Base-by-base conservation (phyloP, 371 early-diverging fungal species). In the Apophysomyces trapeziformis region DNA sequence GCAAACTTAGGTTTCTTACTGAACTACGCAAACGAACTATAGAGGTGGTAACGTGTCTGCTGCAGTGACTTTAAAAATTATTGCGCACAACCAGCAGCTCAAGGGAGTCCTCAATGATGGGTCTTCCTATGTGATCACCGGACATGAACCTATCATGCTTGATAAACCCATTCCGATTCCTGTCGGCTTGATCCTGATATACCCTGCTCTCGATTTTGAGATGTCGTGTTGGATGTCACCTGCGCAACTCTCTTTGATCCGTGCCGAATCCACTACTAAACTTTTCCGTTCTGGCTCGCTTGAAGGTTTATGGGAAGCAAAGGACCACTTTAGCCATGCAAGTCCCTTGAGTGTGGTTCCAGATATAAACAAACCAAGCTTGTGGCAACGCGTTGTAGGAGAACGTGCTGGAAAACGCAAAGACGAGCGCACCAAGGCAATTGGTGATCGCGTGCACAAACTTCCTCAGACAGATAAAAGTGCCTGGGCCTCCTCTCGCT, bases 191-290 rank as follows among this genome's bases (percentile, higher is more conserved):
- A 72, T 98, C 9, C 80, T 96, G 39, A 87, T 94, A 18, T 98
- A 98, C 71, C 96, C 96, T 9, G 91, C 90, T 63, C 84, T 97
- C 41, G 90, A 94, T 59, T 93, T 95, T 68, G 94, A 96, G 71
- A 86, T 96, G 72, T 85, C 88, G 0, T 94, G 93, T 63, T 96
- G 97, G 96, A 92, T 96, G 90, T 84, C 92, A 0, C 84, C 88
- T 0, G 76, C 80, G 6, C 88, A 93, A 38, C 73, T 90, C 5
- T 80, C 86, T 2, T 71, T 83, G 5, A 78, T 83, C 21, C 76
- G 80, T 11, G 77, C 80, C 5, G 76, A 80, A 64, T 83, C 83
- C 1, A 75, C 71, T 1, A 71, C 72, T 1, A 60, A 68, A 16
- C 63, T 90, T 14, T 80, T 94, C 54, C 80, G 90, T 11, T 85